These are phyloP conservation scores for Globomyces sp. DNA, from an alignment of 371 early-diverging fungal genomes.

Conservation along the genomic window DNA sequence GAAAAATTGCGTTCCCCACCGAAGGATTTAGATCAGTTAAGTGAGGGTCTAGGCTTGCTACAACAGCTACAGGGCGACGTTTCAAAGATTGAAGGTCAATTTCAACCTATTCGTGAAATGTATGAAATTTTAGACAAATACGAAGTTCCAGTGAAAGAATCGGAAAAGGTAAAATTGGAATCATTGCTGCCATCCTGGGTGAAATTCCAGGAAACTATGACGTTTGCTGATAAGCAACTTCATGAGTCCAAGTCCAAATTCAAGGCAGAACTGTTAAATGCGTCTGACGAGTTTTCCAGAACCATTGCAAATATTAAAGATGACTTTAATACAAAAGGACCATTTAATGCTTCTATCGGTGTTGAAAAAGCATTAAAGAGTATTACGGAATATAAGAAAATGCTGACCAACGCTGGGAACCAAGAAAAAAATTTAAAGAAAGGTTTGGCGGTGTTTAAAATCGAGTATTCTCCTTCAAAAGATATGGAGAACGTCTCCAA, in stretches of 20 bases:
- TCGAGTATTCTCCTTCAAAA: conserved; percentile 49
- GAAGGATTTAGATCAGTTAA: conserved; percentile 49
- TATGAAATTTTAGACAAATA: conserved; percentile 60
- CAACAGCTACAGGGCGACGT: conserved; percentile 46
- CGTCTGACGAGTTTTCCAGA: conserved; percentile 42
- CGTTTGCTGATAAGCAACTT: conserved; percentile 44
- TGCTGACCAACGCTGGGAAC: conserved; percentile 31
- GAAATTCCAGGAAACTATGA: conserved; percentile 42
- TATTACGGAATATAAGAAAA: conserved; percentile 42
- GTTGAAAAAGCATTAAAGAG: conserved; percentile 48
- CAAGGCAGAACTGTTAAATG: conserved; percentile 43
- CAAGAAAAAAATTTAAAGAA: conserved; percentile 44
- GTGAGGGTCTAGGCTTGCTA: conserved; percentile 44
- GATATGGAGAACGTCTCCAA: conserved; percentile 42
- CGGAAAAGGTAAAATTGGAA: conserved; percentile 46
- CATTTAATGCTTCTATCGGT: conserved; percentile 38
- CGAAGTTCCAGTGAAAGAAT: conserved; percentile 55
- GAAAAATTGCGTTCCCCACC: conserved; percentile 45
- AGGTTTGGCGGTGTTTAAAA: conserved; percentile 51
- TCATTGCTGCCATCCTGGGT: conserved; percentile 40
- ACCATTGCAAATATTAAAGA: conserved; percentile 35
- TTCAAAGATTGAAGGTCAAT: conserved; percentile 49
- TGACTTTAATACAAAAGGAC: conserved; percentile 49
- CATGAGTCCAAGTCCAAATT: conserved; percentile 55
- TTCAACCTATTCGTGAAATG: conserved; percentile 55